Evolutionary conservation across 1,284 basidiomycete genomes (phyloP).

Genomic region (Stereum hirsutum): DNA sequence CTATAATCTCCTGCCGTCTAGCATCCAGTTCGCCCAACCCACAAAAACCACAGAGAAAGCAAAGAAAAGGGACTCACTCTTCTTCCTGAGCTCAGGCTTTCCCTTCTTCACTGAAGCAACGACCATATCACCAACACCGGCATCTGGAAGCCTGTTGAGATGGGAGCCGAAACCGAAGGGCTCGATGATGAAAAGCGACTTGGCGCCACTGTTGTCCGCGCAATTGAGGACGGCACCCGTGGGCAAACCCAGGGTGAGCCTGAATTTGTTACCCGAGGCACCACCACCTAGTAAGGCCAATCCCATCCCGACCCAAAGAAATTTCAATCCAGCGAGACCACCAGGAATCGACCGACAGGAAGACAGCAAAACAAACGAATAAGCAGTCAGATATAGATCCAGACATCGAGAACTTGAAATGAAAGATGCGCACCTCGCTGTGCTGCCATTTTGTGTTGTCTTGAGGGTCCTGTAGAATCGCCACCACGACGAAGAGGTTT

Average conservation of each 20-base stretch:
- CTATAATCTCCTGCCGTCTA: background rate
- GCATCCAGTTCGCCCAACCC: background rate
- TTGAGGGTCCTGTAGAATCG: too few species aligned
- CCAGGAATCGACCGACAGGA: too few species aligned
- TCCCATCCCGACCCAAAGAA: background rate
- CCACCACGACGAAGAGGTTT: too few species aligned
- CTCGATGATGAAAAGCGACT: conserved; percentile 89
- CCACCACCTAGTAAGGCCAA: conserved; percentile 21
- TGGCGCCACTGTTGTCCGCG: conserved; percentile 99
- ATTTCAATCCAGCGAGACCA: conserved; percentile 22
- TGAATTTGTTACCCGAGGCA: conserved; percentile 90
- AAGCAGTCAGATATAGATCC: too few species aligned
- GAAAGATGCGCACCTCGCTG: too few species aligned
- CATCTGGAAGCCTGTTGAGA: conserved; percentile 96
- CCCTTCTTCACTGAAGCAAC: conserved; percentile 99
- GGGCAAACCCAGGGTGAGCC: conserved; percentile 94
- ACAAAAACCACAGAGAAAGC: background rate
- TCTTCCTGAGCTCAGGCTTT: conserved; percentile 99
- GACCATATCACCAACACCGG: conserved; percentile 98
- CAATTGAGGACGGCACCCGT: conserved; percentile 99
- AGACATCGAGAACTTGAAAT: too few species aligned
- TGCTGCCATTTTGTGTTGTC: too few species aligned
- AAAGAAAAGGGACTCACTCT: conserved; percentile 60
- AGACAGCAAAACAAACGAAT: too few species aligned
- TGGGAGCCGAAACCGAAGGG: conserved; percentile 92